Conservation (phyloP, 805 yeast genomes). For the Schizosaccharomyces octosporus region DNA sequence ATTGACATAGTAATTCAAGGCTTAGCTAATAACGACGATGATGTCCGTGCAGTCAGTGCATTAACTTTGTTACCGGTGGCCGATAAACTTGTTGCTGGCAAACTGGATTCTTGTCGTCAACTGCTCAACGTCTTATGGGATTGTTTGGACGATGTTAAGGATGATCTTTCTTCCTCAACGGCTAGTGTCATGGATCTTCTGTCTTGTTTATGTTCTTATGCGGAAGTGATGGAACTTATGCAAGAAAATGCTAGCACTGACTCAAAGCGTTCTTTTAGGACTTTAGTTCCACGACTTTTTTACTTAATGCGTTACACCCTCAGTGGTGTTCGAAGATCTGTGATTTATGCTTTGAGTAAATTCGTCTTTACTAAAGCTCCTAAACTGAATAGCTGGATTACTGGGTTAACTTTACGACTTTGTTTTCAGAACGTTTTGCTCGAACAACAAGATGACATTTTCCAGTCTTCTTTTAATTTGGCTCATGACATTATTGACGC, state of each 20-base stretch:
- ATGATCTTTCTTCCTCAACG: conserved; percentile 80
- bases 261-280: conserved; percentile 33
- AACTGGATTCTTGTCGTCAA: conserved; percentile 22
- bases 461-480: conserved; percentile 35
- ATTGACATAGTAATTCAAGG: conserved; percentile 75
- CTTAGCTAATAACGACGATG: conserved; percentile 53
- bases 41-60: conserved; percentile 92
- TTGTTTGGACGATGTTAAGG: conserved; percentile 58
- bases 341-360: conserved; percentile 52
- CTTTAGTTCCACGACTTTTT: conserved; percentile 66
- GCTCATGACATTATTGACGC: conserved; percentile 27
- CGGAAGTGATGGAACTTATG: conserved; percentile 49
- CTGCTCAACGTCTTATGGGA: conserved; percentile 55
- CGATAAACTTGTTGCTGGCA: conserved; percentile 50
- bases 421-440: conserved; percentile 67
- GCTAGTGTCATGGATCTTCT: conserved; percentile 89
- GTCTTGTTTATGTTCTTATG: conserved; percentile 64
- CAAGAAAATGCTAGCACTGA: conserved; percentile 31
- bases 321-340: conserved; percentile 71
- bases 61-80: conserved; percentile 80
- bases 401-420: conserved; percentile 45
- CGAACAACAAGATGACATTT: conserved; percentile 62
- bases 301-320: conserved; percentile 90
- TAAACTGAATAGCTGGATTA: conserved; percentile 41
- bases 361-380: conserved; percentile 30